Evolutionary conservation across 2,329 filamentous ascomycete genomes (phyloP).

Genomic region (Pseudocercospora vitis): DNA sequence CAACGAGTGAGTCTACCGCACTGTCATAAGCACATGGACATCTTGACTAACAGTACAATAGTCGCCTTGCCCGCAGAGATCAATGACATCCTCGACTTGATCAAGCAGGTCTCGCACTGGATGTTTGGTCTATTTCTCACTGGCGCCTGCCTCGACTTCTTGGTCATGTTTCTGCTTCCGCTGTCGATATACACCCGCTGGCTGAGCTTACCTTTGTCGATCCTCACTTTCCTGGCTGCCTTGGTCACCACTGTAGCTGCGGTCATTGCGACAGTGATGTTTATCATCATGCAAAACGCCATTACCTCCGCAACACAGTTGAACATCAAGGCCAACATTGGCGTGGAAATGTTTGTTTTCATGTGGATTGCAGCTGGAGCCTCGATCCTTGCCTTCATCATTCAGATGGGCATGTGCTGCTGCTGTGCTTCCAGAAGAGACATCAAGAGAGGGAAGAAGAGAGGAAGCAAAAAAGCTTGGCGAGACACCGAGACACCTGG

Average conservation of each 20-base stretch:
- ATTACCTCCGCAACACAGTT: slow-evolving; percentile 68
- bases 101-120: slow-evolving; percentile 71
- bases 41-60: slow-evolving; percentile 31
- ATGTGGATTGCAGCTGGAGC: slow-evolving; percentile 81
- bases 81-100: slow-evolving; percentile 69
- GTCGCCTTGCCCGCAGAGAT: slow-evolving; percentile 76
- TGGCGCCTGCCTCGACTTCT: slow-evolving; percentile 66
- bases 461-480: slow-evolving; percentile 36
- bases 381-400: slow-evolving; percentile 64
- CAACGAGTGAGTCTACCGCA: slow-evolving; percentile 59
- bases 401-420: slow-evolving; percentile 76
- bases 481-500: slow-evolving; percentile 13
- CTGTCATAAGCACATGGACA: background rate
- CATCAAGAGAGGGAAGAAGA: slow-evolving; percentile 50
- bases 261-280: slow-evolving; percentile 79
- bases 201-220: slow-evolving; percentile 64
- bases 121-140: slow-evolving; percentile 90
- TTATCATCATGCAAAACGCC: slow-evolving; percentile 75
- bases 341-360: slow-evolving; percentile 74
- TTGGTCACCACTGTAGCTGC: slow-evolving; percentile 69
- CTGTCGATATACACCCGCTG: slow-evolving; percentile 55
- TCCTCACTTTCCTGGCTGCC: slow-evolving; percentile 67
- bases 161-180: slow-evolving; percentile 67
- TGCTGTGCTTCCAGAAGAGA: slow-evolving; percentile 65
- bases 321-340: slow-evolving; percentile 62